phyloP scores from a whole-genome alignment of 345 rosid genomes.

The Lepidium didymum region DNA sequence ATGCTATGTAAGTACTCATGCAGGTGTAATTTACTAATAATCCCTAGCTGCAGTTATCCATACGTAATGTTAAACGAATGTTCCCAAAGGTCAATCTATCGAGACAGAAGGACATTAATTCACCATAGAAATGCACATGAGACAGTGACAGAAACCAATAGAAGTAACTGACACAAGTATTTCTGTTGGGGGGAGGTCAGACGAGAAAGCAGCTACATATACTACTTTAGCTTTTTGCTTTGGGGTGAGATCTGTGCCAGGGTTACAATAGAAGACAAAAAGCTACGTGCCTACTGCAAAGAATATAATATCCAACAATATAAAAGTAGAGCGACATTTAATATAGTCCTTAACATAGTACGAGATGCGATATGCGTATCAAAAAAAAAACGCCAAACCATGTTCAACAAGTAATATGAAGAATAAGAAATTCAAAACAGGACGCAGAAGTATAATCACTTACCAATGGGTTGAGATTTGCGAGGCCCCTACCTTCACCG shows the following conservation, averaged over 20 bases:
- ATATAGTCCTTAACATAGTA: background rate
- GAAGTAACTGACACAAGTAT: background rate
- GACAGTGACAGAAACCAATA: background rate
- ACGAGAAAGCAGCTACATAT: background rate
- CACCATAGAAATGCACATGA: background rate
- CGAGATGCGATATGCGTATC: background rate
- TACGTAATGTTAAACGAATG: background rate
- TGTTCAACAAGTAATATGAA: background rate
- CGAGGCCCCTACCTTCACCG: slow-evolving; percentile 72
- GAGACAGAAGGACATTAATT: background rate
- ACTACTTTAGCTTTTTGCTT: background rate
- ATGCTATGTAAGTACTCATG: slow-evolving; percentile 6
- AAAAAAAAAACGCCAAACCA: background rate
- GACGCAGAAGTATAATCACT: slow-evolving; percentile 16
- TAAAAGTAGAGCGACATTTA: background rate
- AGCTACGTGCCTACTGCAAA: background rate
- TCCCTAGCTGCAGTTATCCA: background rate
- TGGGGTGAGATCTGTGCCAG: background rate
- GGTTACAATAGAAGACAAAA: background rate
- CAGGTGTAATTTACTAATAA: background rate
- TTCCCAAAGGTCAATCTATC: background rate
- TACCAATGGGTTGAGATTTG: slow-evolving; percentile 75
- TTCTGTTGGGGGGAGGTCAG: background rate
- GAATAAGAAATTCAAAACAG: background rate
- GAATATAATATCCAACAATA: background rate